Conservation (phyloP, 2,329 filamentous ascomycete species). For the Pseudocercospora eumusae region DNA sequence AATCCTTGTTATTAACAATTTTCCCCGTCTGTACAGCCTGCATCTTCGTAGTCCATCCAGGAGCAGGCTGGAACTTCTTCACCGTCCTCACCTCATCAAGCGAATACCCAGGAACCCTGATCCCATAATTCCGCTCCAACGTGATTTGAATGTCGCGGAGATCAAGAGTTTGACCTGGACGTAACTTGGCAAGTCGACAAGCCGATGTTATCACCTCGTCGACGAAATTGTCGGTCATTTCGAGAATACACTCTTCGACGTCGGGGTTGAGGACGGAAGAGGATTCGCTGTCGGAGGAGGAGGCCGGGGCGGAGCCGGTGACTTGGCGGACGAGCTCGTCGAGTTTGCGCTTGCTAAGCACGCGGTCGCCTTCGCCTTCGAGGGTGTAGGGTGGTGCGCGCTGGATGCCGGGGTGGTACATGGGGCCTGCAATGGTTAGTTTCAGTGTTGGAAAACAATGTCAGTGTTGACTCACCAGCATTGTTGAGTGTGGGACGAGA, state of each 20-base stretch:
- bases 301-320: conserved; percentile 74
- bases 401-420: conserved; percentile 81
- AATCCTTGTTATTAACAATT: conserved; percentile 53
- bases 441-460: background rate
- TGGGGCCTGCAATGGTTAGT: conserved; percentile 77
- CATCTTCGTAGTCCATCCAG: conserved; percentile 95
- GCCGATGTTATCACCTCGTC: conserved; percentile 85
- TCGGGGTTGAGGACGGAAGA: conserved; percentile 75
- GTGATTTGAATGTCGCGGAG: conserved; percentile 64
- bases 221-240: conserved; percentile 90
- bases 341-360: conserved; percentile 96
- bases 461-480: background rate
- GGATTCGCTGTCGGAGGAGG: conserved; percentile 62
- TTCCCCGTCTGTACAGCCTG: conserved; percentile 94
- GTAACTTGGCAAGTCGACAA: conserved; percentile 89
- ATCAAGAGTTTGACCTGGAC: conserved; percentile 85
- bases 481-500: conserved; percentile 66
- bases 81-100: conserved; percentile 93
- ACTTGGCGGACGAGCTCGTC: conserved; percentile 94
- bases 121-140: conserved; percentile 66
- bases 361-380: conserved; percentile 86
- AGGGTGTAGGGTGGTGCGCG: conserved; percentile 82
- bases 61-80: conserved; percentile 84
- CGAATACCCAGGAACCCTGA: conserved; percentile 86
- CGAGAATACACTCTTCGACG: conserved; percentile 92